Evolutionary conservation across 192 early-diverging fungal species (phyloP), one percentile per base, ranked within the genome.

Genomic region (Backusella macrospora): DNA sequence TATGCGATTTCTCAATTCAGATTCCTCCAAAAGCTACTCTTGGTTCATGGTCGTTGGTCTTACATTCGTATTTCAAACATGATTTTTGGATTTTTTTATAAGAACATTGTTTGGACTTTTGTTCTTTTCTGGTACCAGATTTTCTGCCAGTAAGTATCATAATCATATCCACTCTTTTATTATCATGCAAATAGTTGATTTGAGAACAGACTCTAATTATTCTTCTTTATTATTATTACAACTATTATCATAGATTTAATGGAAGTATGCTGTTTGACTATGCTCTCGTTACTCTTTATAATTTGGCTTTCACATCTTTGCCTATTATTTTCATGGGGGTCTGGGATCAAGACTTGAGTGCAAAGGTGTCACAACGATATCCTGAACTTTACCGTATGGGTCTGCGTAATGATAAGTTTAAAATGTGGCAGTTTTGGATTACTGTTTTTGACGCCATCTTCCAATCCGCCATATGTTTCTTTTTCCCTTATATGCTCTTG

Each of bases 31-130:
- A 90, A 91, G 83, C 83, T 99, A 29, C 77, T 98, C 39, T 86
- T 97, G 5, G 94, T 97, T 21, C 97, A 99, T 72, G 97, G 97
- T 14, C 91, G 94, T 15, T 99, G 96, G 96, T 94, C 91, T 0
- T 96, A 95, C 68, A 74, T 93, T 52, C 87, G 95, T 39, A 93
- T 90, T 23, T 85, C 93, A n/a, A 87, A 93, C 62, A 94, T 95
- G 90, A 90, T 94, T 65, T 83, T 96, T 68, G 93, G 90, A 73
- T 97, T 96, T 76, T 99, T 99, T 71, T 97, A 94, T 86, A 99
- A 99, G 81, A 97, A 95, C 77, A 83, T 98, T 62, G 90, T 96
- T 18, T 97, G 92, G 86, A 96, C 92, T 1, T 78, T 96, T 70
- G 89, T 90, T 34, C 88, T 96, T 69, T 95, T 96, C 76, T 96